Evolutionary conservation across 2,329 filamentous ascomycete genomes (phyloP), one percentile per base, ranked within the genome.

Genomic region (Ceratocystis harringtonii): DNA sequence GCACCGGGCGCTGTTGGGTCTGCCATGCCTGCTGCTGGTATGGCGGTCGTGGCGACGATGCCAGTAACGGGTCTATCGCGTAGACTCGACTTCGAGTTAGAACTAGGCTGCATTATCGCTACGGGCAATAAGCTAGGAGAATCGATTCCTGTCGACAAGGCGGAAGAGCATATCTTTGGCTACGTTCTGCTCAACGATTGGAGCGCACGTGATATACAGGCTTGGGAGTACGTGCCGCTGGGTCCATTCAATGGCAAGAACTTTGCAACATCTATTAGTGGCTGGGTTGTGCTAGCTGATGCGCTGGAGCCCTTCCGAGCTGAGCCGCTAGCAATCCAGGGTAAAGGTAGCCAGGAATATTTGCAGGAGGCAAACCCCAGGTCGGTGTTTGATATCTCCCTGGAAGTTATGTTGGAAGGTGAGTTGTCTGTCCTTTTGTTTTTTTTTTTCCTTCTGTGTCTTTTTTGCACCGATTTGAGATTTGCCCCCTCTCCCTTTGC

Each of bases 81-180:
- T 10, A 32, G 63, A 6, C 76, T 90, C 0, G 87, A 90, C 70
- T 83, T 89, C 58, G 87, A 90, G 72, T 76, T 90, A 2, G 87
- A 90, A 71, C 74, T 90, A 3, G 87, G 84, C 1, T 84, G 82
- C 19, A 88, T 89, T 70, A 77, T 90, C 2, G 84, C 81, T 74
- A 81, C 76, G 55, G 76, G 77, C 5, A 88, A 86, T 68, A 73
- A 78, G 0, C 76, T 87, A 69, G 86, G 86, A 19, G 77, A 81
- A 67, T 83, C 84, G 0, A 78, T 90, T n/a, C 74, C 78, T 0
- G 80, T 89, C 30, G 74, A 78, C 1, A 75, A 85, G 52, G 87
- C 87, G 0, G 81, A 83, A 61, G 79, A 87, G 44, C 79, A 83
- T 69, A 78, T 90, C 43, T 90, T 90, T 70, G 87, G 88, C n/a